phyloP scores from a whole-genome alignment of 495 filamentous ascomycete genomes.

The Hypoxylon fuscum region DNA sequence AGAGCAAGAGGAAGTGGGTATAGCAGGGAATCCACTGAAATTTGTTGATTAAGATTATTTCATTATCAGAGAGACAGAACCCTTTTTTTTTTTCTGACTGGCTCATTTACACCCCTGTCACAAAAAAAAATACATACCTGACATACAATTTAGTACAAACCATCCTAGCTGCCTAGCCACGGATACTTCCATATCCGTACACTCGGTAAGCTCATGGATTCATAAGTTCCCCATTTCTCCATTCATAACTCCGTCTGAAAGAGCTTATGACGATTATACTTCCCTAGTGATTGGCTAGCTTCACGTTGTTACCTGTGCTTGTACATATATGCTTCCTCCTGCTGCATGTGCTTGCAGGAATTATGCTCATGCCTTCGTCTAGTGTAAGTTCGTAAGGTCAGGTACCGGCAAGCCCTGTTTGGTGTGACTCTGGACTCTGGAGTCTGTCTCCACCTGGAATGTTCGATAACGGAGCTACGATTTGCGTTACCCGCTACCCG shows the following conservation, averaged over 20 bases:
- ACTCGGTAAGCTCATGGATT: constrained; percentile 21
- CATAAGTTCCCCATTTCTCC: too few relatives aligned
- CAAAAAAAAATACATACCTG: not conserved
- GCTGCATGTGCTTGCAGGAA: constrained; percentile 8
- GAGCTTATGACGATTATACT: not conserved
- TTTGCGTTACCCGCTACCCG: constrained; percentile 9
- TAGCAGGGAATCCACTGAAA: constrained; percentile 33
- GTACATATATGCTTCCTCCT: not conserved
- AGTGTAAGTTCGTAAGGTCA: not conserved
- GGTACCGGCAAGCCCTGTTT: not conserved
- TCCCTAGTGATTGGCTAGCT: not conserved
- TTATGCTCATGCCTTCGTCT: not conserved
- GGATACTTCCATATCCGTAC: constrained; percentile 32
- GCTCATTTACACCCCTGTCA: constrained; percentile 11
- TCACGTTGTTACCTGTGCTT: too few relatives aligned
- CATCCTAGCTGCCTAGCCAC: too few relatives aligned
- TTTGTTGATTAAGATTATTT: constrained; percentile 41
- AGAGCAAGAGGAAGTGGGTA: constrained; percentile 10
- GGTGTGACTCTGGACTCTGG: constrained; percentile 5
- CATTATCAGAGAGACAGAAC: constrained; percentile 32
- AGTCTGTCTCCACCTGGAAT: constrained; percentile 8
- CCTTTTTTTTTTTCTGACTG: constrained; percentile 11
- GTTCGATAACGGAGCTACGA: constrained; percentile 19
- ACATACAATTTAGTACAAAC: too few relatives aligned
- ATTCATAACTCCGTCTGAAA: not conserved